Conservation (phyloP, 176 grass and related monocot species). For the Paspalum notatum region DNA sequence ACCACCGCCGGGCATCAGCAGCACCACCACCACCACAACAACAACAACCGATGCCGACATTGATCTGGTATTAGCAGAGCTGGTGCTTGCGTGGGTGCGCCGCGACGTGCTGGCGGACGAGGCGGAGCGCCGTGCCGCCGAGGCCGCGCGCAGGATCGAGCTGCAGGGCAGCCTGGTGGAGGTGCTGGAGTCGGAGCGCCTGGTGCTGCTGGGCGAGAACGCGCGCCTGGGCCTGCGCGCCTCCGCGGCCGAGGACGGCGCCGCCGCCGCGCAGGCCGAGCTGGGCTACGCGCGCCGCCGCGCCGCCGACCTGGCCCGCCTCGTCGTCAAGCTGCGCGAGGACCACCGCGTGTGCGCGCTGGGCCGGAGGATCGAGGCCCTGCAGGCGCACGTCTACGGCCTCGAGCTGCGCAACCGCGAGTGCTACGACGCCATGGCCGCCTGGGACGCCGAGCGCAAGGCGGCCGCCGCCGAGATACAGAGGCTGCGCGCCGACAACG, state of each 20-base stretch:
- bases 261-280: slow-evolving; percentile 49
- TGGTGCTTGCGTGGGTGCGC: slow-evolving; percentile 61
- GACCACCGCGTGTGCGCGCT: slow-evolving; percentile 81
- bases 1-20: no score
- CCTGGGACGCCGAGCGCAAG: slow-evolving; percentile 55
- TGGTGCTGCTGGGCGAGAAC: slow-evolving; percentile 94
- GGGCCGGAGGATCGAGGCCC: slow-evolving; percentile 72
- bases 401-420: slow-evolving; percentile 85
- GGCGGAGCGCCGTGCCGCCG: slow-evolving; percentile 39
- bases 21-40: neutral
- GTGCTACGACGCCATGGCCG: slow-evolving; percentile 65
- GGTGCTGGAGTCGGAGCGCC: slow-evolving; percentile 90
- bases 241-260: slow-evolving; percentile 61
- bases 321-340: slow-evolving; percentile 82
- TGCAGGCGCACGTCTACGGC: slow-evolving; percentile 78
- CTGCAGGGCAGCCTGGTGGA: slow-evolving; percentile 91
- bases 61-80: slow-evolving; percentile 58
- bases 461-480: slow-evolving; percentile 44
- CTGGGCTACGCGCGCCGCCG: slow-evolving; percentile 77
- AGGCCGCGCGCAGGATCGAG: slow-evolving; percentile 72
- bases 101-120: slow-evolving; percentile 65
- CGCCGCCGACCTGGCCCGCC: slow-evolving; percentile 67
- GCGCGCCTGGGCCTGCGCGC: slow-evolving; percentile 69
- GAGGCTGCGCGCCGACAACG: slow-evolving; percentile 62
- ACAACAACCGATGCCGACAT: neutral